phyloP scores from a whole-genome alignment of 768 basidiomycete species.

The Phylloporus arenicola region DNA sequence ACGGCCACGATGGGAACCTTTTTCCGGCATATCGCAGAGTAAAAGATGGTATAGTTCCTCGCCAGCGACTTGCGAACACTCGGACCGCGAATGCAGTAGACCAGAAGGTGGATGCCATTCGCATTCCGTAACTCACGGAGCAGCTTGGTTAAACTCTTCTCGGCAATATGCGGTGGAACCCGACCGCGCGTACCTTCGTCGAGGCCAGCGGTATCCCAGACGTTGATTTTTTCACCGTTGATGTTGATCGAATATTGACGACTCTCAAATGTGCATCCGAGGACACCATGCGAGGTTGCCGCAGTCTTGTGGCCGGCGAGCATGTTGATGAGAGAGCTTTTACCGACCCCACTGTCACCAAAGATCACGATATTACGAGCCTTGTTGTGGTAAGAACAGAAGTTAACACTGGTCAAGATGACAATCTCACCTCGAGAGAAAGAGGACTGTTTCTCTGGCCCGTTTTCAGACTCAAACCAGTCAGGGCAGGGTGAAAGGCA shows the following conservation, averaged over 20 bases:
- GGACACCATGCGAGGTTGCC: constrained; percentile 24
- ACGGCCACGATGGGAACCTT: constrained; percentile 29
- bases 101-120: constrained; percentile 28
- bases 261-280: constrained; percentile 35
- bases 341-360: constrained; percentile 39
- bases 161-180: constrained; percentile 22
- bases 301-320: constrained; percentile 29
- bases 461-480: not conserved
- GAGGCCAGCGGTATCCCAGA: constrained; percentile 34
- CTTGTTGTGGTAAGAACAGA: constrained; percentile 1
- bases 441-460: not conserved
- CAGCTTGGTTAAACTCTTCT: constrained; percentile 24
- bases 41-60: constrained; percentile 30
- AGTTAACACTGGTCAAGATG: not conserved
- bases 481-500: not conserved
- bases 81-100: constrained; percentile 32
- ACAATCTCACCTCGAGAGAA: constrained; percentile 9
- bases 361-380: constrained; percentile 37
- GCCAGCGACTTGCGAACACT: constrained; percentile 21
- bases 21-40: constrained; percentile 28
- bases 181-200: constrained; percentile 25
- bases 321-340: constrained; percentile 43
- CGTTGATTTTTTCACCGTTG: constrained; percentile 7
- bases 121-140: constrained; percentile 26
- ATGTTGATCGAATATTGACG: constrained; percentile 20